Percentiles rank a stretch among this genome's conserved stretches.
Evolutionary conservation across 768 basidiomycete species (phyloP).

Genomic region (Tephrocybe sp.): DNA sequence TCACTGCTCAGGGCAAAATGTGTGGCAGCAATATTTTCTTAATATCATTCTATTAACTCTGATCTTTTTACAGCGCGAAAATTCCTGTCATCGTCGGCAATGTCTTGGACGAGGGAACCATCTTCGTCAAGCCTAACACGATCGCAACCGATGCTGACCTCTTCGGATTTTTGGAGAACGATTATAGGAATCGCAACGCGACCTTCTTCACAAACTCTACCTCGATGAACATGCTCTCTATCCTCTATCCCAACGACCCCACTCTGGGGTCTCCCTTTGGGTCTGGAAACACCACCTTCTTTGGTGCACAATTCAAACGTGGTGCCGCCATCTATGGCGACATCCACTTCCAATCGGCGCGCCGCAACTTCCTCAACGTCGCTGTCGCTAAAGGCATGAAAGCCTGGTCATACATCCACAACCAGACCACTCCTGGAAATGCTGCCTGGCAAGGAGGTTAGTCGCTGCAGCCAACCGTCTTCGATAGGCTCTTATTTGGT

Average conservation of each 20-base stretch:
- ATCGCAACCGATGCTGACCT: constrained; percentile 15
- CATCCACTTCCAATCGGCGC: constrained; percentile 20
- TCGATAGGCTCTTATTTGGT: neutral
- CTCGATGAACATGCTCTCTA: constrained; percentile 20
- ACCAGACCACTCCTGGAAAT: constrained; percentile 12
- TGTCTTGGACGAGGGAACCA: constrained; percentile 20
- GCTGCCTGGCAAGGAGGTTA: constrained; percentile 20
- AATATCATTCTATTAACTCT: too few species aligned
- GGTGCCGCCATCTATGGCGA: constrained; percentile 20
- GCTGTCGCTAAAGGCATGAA: constrained; percentile 11
- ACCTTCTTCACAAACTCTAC: constrained; percentile 20
- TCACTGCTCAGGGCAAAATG: constrained; percentile 20
- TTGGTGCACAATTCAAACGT: constrained; percentile 19
- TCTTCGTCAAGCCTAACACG: constrained; percentile 20
- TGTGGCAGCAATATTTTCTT: neutral
- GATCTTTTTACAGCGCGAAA: constrained; percentile 15
- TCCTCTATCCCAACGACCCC: constrained; percentile 41
- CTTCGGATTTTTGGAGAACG: constrained; percentile 20
- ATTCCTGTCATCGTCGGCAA: constrained; percentile 21
- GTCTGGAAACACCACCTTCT: constrained; percentile 41
- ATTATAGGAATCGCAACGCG: constrained; percentile 20
- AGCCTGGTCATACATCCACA: constrained; percentile 17
- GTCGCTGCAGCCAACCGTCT: neutral
- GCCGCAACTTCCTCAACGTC: constrained; percentile 16
- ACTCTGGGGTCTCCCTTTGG: constrained; percentile 41